Base-by-base conservation (phyloP, 192 early-diverging fungal species). In the Umbelopsis vinacea region DNA sequence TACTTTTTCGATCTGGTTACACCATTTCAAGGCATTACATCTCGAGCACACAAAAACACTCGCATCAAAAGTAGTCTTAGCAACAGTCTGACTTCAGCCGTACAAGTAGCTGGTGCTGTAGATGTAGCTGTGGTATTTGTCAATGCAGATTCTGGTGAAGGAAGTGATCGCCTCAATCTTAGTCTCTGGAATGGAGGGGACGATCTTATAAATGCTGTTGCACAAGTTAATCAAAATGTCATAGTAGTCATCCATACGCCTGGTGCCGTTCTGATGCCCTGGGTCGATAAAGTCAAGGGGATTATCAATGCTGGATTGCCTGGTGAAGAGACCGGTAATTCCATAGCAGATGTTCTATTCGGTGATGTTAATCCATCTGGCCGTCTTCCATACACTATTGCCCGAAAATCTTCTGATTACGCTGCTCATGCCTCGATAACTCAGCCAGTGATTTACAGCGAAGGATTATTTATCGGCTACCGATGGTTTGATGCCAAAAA, bases 381-480 rank as follows among this genome's bases (percentile, higher is more conserved):
- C 11, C 76, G 87, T 33, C 83, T 91, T 22, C 89, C 89, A n/a
- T 90, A 90, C 69, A 90, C 88, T 46, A 85, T 90, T 77, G 72
- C 46, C 21, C 60, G 77, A 15, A 66, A 74, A 15, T 19, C 23
- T 8, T 47, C 60, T 9, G 84, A 90, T 55, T 89, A 90, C 17
- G 37, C 66, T 37, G 72, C 76, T 19, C 21, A 21, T 46, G 46
- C 63, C 15, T 43, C 38, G 9, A 3, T 10, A 17, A 17, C 48
- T 17, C 21, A 24, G 2, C 22, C 50, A 10, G 55, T 45, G 17
- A 46, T 71, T 33, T 91, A 91, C 71, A 55, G 37, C 23, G 89
- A 91, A 71, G 83, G 81, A 22, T 54, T 87, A 19, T 71, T 82
- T 14, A 71, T 90, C 47, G 90, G 85, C 57, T 92, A 91, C 67